Base-by-base conservation (phyloP, 768 basidiomycete genomes). In the Xerocomellus chrysenteron region DNA sequence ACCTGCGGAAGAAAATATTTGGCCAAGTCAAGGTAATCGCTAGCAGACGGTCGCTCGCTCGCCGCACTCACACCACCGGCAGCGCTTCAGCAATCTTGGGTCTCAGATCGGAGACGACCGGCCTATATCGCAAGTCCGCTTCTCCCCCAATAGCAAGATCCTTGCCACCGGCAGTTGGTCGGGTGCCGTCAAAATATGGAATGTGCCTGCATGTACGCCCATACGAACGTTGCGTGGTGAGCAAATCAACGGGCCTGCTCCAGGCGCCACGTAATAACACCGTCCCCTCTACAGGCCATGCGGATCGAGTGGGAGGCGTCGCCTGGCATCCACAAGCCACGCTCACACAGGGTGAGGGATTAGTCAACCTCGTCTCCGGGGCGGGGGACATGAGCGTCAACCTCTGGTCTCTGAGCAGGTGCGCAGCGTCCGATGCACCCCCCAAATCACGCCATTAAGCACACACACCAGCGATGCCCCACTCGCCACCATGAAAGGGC, bases 251-350 rank as follows among this genome's bases (percentile, higher is more conserved):
- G 14, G 2, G n/a, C n/a, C 37, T 40, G 39, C 5, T 41, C 46
- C 14, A 13, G 17, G 17, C 26, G 28, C 42, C 46, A 42, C 48
- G 21, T 58, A 54, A 55, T 61, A 45, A 65, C 13, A 43, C 26
- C 6, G 48, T 52, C 43, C 12, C 51, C 35, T 12, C 47, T 41
- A 42, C 60, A 92, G 93, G 92, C 8, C 95, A 98, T 65, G 82
- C 78, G 37, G 96, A 98, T 67, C 86, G 90, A 50, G 87, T 98
- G 30, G 94, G 97, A 48, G 97, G 97, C 19, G 87, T 98, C 44
- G 94, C 95, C 39, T 99, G 97, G 97, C 95, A 99, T 77, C 97
- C 97, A 1, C 77, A 86, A 65, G 95, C 96, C 17, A 97, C 95
- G 1, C 66, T 95, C 14, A 71, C 86, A 47, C 84, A 87, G 70